Evolutionary conservation across 495 filamentous ascomycete genomes (phyloP), one percentile per base, ranked within the genome.

Genomic region (Hypoxylon rickii): DNA sequence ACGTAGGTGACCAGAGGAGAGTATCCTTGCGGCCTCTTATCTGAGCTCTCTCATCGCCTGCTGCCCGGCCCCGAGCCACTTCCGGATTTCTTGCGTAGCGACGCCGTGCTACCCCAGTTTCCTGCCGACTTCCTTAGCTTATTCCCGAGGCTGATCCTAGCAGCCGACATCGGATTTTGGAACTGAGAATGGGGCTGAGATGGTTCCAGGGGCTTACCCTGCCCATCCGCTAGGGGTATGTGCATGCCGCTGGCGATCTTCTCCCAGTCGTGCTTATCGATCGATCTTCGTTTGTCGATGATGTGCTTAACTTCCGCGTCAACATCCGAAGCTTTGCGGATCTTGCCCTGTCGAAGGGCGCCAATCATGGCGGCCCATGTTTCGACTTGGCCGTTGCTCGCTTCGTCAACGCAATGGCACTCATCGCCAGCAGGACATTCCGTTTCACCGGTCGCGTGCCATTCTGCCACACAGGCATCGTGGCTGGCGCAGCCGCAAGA

Each of bases 401-500:
- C 75, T 26, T 78, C 70, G 3, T 71, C 62, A n/a, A 70, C 63
- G 48, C 77, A 79, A 43, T 70, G 56, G 46, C 77, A 79, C 43
- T 79, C 77, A 48, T 79, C 76, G 17, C 77, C 77, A 0, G 71
- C 77, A 0, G 76, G 75, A 21, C 77, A 79, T 33, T 78, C 70
- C 2, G 60, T 71, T 44, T 76, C 73, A 21, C 75, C 76, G 17
- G 70, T 68, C 16, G 63, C 71, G 58, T 84, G 72, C 73, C 80
- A 78, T 61, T 78, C 69, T 44, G 72, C 65, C n/a, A 85, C 70
- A 57, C 79, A 83, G 8, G 61, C 51, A 19, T 82, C 76, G 65
- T 87, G 84, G 11, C 71, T 72, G 10, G 78, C 79, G 54, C 85
- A 85, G n/a, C 84, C 84, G 54, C 84, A 87, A 41, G 68, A 70